phyloP scores from a whole-genome alignment of 176 grass and related monocot species.

The Echinochloa phyllopogon region DNA sequence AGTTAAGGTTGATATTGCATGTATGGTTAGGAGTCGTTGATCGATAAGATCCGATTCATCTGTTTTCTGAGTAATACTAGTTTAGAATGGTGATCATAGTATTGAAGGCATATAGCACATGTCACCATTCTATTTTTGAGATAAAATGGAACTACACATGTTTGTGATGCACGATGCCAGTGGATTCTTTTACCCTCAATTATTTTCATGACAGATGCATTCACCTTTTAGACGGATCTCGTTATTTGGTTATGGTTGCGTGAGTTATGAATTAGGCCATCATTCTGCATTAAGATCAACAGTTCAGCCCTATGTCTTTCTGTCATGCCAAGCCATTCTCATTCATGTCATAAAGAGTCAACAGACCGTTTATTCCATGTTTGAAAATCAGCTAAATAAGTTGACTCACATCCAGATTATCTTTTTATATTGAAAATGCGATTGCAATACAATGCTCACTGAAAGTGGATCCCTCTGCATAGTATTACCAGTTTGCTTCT shows the following conservation, averaged over 20 bases:
- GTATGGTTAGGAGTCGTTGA: not conserved
- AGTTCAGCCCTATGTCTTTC: not conserved
- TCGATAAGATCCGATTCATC: not conserved
- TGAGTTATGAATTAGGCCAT: not conserved
- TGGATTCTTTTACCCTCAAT: not conserved
- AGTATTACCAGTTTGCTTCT: not conserved
- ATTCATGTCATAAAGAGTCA: not conserved
- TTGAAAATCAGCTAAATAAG: not conserved
- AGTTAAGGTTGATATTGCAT: not conserved
- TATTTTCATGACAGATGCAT: conserved; percentile 6
- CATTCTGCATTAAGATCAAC: not conserved
- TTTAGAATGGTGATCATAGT: not conserved
- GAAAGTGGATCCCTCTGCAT: not conserved
- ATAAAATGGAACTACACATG: not conserved
- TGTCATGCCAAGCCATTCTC: not conserved
- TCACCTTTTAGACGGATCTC: not conserved
- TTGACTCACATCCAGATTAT: not conserved
- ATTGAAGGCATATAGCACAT: not conserved
- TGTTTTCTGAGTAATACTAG: not conserved
- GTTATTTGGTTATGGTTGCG: not conserved
- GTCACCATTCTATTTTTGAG: not conserved
- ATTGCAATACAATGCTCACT: not conserved
- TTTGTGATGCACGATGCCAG: not conserved
- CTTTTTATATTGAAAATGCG: not conserved
- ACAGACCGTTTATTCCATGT: not conserved